These are phyloP conservation scores for Collariella sp. DNA, from an alignment of 495 filamentous ascomycete species.

Conservation along the genomic window DNA sequence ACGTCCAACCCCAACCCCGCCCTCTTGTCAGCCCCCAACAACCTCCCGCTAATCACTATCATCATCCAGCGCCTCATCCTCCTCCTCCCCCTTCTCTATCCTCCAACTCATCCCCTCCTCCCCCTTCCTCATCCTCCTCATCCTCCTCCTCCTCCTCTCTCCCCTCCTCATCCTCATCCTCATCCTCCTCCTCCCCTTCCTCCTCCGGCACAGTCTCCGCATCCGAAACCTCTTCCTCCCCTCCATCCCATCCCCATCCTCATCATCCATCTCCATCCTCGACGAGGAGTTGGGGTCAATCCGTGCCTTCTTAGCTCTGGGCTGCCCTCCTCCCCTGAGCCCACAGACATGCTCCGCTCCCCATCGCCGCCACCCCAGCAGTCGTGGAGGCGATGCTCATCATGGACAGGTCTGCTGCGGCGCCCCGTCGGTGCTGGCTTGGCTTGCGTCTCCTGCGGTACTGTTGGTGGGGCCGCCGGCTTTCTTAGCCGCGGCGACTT, in stretches of 20 bases:
- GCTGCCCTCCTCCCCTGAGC: neutral
- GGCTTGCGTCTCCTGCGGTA: neutral
- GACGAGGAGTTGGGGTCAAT: conserved; percentile 26
- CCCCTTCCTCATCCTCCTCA: conserved; percentile 36
- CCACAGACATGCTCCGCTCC: neutral
- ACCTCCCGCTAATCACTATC: conserved; percentile 41
- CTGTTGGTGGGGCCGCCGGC: conserved; percentile 11
- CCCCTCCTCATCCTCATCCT: conserved; percentile 46
- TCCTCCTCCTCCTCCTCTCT: conserved; percentile 39
- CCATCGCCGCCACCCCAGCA: conserved; percentile 5
- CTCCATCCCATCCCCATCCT: conserved; percentile 21
- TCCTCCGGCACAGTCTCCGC: conserved; percentile 46
- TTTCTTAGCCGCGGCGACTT: conserved; percentile 38
- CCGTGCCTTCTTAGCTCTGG: conserved; percentile 35
- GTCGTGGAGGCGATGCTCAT: conserved; percentile 23
- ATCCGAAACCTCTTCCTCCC: conserved; percentile 33
- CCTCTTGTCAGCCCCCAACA: neutral
- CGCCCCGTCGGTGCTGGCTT: conserved; percentile 1
- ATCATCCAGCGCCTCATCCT: conserved; percentile 58
- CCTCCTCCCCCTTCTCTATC: conserved; percentile 39
- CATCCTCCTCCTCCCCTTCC: conserved; percentile 46
- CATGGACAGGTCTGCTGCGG: conserved; percentile 27
- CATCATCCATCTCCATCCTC: conserved; percentile 35
- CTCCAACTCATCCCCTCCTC: conserved; percentile 36
- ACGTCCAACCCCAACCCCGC: neutral